These are phyloP conservation scores for Pleurotus eryngii DNA, from an alignment of 768 basidiomycete species.

Conservation along the genomic window DNA sequence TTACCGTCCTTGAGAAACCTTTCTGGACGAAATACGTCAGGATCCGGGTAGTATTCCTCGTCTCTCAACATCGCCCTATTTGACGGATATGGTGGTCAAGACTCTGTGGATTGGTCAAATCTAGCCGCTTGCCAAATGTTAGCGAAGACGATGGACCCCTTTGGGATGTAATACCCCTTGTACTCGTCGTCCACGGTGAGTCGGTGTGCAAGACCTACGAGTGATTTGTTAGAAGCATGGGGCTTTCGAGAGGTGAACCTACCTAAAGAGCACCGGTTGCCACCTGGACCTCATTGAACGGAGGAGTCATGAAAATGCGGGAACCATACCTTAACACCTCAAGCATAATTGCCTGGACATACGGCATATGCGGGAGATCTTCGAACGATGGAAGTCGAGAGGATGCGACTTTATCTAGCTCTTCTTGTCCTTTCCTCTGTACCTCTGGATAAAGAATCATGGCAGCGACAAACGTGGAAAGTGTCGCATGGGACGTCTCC, in stretches of 20 bases:
- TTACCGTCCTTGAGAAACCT: conserved; percentile 43
- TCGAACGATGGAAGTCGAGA: conserved; percentile 26
- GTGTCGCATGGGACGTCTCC: neutral
- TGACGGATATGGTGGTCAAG: too few relatives aligned
- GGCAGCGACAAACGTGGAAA: conserved; percentile 21
- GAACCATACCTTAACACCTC: conserved; percentile 2
- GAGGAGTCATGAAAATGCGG: neutral
- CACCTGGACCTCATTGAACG: conserved; percentile 5
- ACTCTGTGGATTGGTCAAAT: neutral
- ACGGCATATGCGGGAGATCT: conserved; percentile 12
- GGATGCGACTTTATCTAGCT: conserved; percentile 23
- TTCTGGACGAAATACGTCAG: conserved; percentile 38
- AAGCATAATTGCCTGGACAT: conserved; percentile 10
- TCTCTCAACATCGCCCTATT: conserved; percentile 33
- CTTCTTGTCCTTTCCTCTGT: conserved; percentile 23
- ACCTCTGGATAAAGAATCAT: conserved; percentile 29
- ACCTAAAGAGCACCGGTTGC: conserved; percentile 15
- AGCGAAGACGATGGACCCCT: conserved; percentile 27
- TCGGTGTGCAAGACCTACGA: conserved; percentile 20
- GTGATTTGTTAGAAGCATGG: neutral
- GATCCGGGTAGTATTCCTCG: conserved; percentile 31
- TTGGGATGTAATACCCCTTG: conserved; percentile 28
- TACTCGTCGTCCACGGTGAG: conserved; percentile 30
- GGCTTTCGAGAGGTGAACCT: neutral
- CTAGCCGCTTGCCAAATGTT: conserved; percentile 22